Conservation (phyloP, 352 stramenopile species). For the Phytophthora europaea region DNA sequence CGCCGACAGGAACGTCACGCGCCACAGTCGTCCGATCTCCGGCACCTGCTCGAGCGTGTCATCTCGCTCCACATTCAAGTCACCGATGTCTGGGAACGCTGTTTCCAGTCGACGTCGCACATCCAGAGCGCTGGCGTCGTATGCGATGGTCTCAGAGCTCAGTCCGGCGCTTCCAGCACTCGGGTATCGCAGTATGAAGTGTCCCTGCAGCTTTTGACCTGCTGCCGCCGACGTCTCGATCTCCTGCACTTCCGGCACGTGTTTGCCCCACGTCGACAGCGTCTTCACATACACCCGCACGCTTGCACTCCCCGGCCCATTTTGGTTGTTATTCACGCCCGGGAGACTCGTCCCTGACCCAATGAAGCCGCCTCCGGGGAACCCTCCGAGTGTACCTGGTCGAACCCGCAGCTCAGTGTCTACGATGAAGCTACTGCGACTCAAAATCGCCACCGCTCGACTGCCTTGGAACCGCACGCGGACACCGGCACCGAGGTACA, state of each 20-base stretch:
- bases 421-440: slow-evolving; percentile 91
- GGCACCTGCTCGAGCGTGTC: slow-evolving; percentile 64
- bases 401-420: slow-evolving; percentile 86
- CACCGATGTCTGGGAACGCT: slow-evolving; percentile 58
- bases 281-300: slow-evolving; percentile 94
- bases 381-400: slow-evolving; percentile 94
- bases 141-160: slow-evolving; percentile 64
- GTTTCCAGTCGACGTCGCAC: slow-evolving; percentile 66
- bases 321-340: slow-evolving; percentile 89
- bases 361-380: slow-evolving; percentile 92
- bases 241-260: slow-evolving; percentile 93
- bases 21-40: slow-evolving; percentile 86
- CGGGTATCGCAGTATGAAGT: slow-evolving; percentile 67
- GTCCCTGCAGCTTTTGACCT: slow-evolving; percentile 91
- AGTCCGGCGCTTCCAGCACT: slow-evolving; percentile 16
- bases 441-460: slow-evolving; percentile 91
- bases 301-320: slow-evolving; percentile 93
- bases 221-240: slow-evolving; percentile 80
- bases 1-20: slow-evolving; percentile 90
- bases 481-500: slow-evolving; percentile 90
- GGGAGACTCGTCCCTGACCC: slow-evolving; percentile 43
- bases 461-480: slow-evolving; percentile 88
- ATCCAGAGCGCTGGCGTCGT: slow-evolving; percentile 78
- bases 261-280: slow-evolving; percentile 86
- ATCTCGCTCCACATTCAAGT: slow-evolving; percentile 61